Evolutionary conservation across 1,284 basidiomycete species (phyloP).

Genomic region (Ustilago xerochloae): DNA sequence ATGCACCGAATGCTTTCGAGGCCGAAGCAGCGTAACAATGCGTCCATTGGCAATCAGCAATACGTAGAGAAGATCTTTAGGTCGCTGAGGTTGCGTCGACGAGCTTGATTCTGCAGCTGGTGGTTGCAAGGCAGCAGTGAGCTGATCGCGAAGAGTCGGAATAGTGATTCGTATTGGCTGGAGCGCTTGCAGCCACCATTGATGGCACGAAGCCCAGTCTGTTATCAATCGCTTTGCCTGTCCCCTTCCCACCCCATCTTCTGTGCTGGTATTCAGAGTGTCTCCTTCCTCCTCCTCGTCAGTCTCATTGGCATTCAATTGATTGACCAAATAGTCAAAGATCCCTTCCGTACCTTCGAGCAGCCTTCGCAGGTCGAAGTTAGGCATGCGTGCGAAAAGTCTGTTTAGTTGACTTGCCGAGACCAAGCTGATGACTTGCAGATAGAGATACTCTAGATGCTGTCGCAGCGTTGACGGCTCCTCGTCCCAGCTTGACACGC

Average conservation of each 20-base stretch:
- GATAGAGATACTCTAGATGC: slow-evolving; percentile 92
- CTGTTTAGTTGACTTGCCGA: slow-evolving; percentile 83
- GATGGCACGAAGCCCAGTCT: slow-evolving; percentile 72
- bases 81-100: slow-evolving; percentile 71
- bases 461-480: slow-evolving; percentile 88
- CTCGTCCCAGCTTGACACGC: slow-evolving; percentile 89
- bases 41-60: slow-evolving; percentile 81
- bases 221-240: not conserved
- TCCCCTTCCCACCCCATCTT: not conserved
- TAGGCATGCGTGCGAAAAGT: slow-evolving; percentile 87
- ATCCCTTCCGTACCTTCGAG: slow-evolving; percentile 76
- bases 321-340: slow-evolving; percentile 50
- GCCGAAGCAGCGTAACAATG: slow-evolving; percentile 87
- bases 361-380: slow-evolving; percentile 88
- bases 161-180: slow-evolving; percentile 81
- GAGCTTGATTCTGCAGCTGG: slow-evolving; percentile 22
- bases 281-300: slow-evolving; percentile 4
- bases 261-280: too few species aligned
- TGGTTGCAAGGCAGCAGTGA: slow-evolving; percentile 65
- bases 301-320: slow-evolving; percentile 46
- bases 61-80: slow-evolving; percentile 82
- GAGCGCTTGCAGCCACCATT: slow-evolving; percentile 76
- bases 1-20: slow-evolving; percentile 92
- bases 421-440: slow-evolving; percentile 90
- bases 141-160: slow-evolving; percentile 71